Conservation (phyloP, 306 rosid genomes). For the Cucumis melo region DNA sequence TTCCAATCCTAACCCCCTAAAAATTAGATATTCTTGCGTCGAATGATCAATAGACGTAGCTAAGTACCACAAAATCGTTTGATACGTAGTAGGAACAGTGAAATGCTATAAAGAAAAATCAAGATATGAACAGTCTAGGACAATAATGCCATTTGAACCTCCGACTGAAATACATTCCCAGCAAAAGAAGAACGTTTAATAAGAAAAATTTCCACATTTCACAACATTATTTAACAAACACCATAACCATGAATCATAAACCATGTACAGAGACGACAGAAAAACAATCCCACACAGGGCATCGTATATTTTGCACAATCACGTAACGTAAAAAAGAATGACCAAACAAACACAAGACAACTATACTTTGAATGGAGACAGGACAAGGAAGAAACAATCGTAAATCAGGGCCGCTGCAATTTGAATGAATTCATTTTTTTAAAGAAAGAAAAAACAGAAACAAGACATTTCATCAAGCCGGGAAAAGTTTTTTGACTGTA, state of each 20-base stretch:
- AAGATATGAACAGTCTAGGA: not conserved
- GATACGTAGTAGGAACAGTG: not conserved
- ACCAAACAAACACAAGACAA: slow-evolving; percentile 25
- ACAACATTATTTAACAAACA: slow-evolving; percentile 4
- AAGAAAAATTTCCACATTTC: not conserved
- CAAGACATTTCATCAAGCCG: slow-evolving; percentile 16
- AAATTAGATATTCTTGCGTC: not conserved
- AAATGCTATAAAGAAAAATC: not conserved
- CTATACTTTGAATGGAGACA: slow-evolving; percentile 2
- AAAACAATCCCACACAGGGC: not conserved
- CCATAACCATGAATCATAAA: slow-evolving; percentile 13
- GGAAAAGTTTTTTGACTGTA: slow-evolving; percentile 57
- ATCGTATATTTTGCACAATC: not conserved
- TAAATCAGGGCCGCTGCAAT: not conserved
- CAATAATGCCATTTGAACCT: not conserved
- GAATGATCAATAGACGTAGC: not conserved
- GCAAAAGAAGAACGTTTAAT: not conserved
- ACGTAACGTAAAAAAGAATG: not conserved
- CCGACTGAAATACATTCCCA: not conserved
- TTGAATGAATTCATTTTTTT: not conserved
- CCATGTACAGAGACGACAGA: slow-evolving; percentile 17
- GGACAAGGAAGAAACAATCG: slow-evolving; percentile 20
- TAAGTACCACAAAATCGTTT: not conserved
- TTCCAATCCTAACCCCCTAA: not conserved
- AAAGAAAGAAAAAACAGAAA: not conserved